Base-by-base conservation (phyloP, 2,329 filamentous ascomycete genomes). In the Harringtonia lauricola region DNA sequence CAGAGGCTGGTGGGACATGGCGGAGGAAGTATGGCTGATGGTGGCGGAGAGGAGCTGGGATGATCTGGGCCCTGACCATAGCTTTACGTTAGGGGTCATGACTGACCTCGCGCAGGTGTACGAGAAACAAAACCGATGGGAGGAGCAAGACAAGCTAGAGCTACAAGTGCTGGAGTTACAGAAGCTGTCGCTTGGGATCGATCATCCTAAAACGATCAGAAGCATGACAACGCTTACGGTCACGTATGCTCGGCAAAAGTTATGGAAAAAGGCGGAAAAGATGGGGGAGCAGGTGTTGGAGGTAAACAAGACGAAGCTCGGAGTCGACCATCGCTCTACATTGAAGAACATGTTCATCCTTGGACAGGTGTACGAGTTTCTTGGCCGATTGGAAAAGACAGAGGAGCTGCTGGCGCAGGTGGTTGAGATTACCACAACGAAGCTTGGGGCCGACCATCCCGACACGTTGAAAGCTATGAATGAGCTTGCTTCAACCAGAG, bases 301-400 rank as follows among this genome's bases (percentile, higher is more conserved):
- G n/a, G 28, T 21, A 2, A 10, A 3, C 3, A 40, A 29, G 31
- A 33, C 15, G 9, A 30, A 30, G 13, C 26, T 36, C 8, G 42
- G 42, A 17, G 12, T 24, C 7, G 31, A 41, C 17, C 42, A 44
- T 36, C n/a, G n/a, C 28, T 9, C 35, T 3, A 44, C 42, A 17
- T 17, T 40, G n/a, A 24, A 7, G 28, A 36, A n/a, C 21, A 44
- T 44, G 31, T 1, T 1, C 21, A 35, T 24, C 28, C 36, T 44
- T 13, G 21, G 22, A 10, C 12, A 3, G 6, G 31, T 33, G 9
- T 39, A 30, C 24, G 3, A 6, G 3, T 18, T 13, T 8, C 36
- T 35, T 29, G 37, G 37, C 19, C 37, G 31, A 12, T 48, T 47
- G 30, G 36, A 41, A 14, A 46, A 51, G 26, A 49, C 50, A 4